Conservation (phyloP, 202 grass and related monocot species). For the Setaria italica region DNA sequence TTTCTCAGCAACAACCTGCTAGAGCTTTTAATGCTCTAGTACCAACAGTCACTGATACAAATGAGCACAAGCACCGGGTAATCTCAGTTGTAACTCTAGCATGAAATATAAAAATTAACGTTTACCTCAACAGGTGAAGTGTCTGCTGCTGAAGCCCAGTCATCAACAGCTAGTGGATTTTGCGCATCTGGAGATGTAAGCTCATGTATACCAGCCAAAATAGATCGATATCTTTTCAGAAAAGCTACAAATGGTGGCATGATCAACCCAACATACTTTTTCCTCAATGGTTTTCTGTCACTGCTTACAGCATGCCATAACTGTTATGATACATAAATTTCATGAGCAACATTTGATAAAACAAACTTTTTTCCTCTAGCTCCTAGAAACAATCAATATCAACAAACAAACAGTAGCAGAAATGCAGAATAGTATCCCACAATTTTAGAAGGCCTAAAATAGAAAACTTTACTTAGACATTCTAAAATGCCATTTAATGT, state of each 20-base stretch:
- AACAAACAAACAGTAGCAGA: conserved; percentile 31
- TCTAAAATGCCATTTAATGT: conserved; percentile 28
- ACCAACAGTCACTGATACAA: conserved; percentile 12
- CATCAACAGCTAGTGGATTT: conserved; percentile 89
- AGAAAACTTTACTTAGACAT: conserved; percentile 26
- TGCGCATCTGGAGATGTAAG: conserved; percentile 93
- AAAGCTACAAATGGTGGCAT: conserved; percentile 92
- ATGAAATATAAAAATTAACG: conserved; percentile 3
- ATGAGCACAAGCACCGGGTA: background rate
- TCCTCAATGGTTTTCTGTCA: conserved; percentile 83
- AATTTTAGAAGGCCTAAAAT: background rate
- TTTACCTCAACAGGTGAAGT: conserved; percentile 80
- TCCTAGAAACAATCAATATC: conserved; percentile 37
- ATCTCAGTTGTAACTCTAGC: background rate
- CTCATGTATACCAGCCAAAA: conserved; percentile 97
- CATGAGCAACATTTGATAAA: conserved; percentile 40
- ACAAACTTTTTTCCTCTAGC: conserved; percentile 5
- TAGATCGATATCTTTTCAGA: conserved; percentile 79
- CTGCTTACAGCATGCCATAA: conserved; percentile 89
- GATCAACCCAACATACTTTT: conserved; percentile 85
- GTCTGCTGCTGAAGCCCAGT: conserved; percentile 88
- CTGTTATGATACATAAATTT: conserved; percentile 54
- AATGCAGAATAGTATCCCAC: conserved; percentile 10
- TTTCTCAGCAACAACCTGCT: background rate
- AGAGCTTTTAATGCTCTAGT: background rate